These are phyloP conservation scores for Persicaria maculosa DNA, from an alignment of 148 eudicot genomes.

Conservation along the genomic window DNA sequence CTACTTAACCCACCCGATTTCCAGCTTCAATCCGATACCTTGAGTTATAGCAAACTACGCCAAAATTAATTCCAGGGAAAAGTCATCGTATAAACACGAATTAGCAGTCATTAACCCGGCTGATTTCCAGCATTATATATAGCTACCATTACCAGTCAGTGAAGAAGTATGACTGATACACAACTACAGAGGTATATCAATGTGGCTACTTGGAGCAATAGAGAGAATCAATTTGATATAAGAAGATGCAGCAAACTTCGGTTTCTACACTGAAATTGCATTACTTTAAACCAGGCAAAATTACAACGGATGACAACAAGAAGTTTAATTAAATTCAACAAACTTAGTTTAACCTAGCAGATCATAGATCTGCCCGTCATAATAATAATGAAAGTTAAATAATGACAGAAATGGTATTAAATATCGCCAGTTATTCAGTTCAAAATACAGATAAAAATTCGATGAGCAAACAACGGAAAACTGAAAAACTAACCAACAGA, in stretches of 20 bases:
- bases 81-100: too few species aligned
- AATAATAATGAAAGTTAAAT: not conserved
- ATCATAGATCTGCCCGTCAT: not conserved
- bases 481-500: slow-evolving; percentile 63
- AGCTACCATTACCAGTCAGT: too few species aligned
- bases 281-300: not conserved
- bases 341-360: not conserved
- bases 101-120: too few species aligned
- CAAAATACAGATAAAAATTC: not conserved
- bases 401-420: not conserved
- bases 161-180: too few species aligned
- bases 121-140: too few species aligned
- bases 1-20: too few species aligned
- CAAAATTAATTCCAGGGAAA: too few species aligned
- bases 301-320: not conserved
- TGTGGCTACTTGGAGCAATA: not conserved
- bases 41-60: too few species aligned
- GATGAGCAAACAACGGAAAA: not conserved
- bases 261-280: not conserved
- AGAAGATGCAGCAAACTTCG: not conserved
- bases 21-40: too few species aligned
- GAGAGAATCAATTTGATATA: not conserved
- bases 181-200: not conserved
- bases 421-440: not conserved
- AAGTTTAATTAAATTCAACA: not conserved